Evolutionary conservation across 2,329 filamentous ascomycete genomes (phyloP), one percentile per base, ranked within the genome.

Genomic region (Ascochyta rabiei): DNA sequence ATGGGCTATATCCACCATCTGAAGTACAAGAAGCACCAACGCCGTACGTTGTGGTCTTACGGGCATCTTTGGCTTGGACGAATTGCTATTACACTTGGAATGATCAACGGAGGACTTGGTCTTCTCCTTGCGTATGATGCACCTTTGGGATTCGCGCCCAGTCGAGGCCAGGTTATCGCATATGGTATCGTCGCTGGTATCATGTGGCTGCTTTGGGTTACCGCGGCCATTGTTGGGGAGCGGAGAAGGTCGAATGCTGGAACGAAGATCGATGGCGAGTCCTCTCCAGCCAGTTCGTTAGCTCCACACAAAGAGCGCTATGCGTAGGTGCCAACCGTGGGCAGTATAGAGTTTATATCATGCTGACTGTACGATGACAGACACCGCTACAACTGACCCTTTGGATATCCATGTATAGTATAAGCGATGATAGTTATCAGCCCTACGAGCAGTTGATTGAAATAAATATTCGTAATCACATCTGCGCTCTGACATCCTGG

Each of bases 91-190:
- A 72, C 78, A 0, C 66, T 84, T 2, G 82, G 80, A 0, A 80
- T 84, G 48, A 75, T 85, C 60, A 85, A 84, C 62, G 83, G 81
- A 15, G 83, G 82, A 0, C 70, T 85, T 0, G 83, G 83, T 0
- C 74, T 84, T 48, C 58, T 71, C 1, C 57, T 73, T 35, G 71
- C 71, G 3, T 66, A 61, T 1, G 62, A 70, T 39, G 69, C 69
- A 10, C 65, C 65, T 6, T 60, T 67, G 0, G 66, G 59, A 12
- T 69, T 68, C 24, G 59, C 59, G 0, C 68, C 70, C 4, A 68
- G 52, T 26, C 55, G 31, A 7, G 62, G 64, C 7, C 70, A 73
- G 43, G 67, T 69, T 4, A 65, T 71, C 51, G 69, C 68, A 0
- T 75, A 75, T 49, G 66, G 71, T 6, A 57, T 75, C 7, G 52